These are phyloP conservation scores for Candolleomyces eurysporus DNA, from an alignment of 768 basidiomycete species.

Conservation along the genomic window DNA sequence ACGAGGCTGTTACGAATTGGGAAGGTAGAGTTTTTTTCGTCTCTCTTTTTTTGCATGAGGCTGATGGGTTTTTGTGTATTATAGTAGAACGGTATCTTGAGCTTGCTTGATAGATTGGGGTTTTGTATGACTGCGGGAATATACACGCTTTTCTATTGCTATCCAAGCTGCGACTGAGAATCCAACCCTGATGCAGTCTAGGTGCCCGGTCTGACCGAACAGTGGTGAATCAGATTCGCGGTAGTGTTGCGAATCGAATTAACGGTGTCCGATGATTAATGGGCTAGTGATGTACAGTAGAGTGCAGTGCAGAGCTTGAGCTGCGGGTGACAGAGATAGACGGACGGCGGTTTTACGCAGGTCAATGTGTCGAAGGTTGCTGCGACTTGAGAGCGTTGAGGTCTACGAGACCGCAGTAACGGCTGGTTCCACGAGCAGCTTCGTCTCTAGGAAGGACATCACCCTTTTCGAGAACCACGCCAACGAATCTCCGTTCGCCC, in stretches of 20 bases:
- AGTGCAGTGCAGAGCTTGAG: too few relatives aligned
- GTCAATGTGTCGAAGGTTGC: neutral
- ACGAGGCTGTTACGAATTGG: constrained; percentile 90
- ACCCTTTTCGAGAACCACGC: constrained; percentile 77
- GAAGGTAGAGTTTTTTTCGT: constrained; percentile 57
- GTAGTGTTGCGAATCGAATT: too few relatives aligned
- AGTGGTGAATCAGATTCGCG: too few relatives aligned
- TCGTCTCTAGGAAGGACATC: constrained; percentile 89
- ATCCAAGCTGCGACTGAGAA: too few relatives aligned
- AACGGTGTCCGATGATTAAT: too few relatives aligned
- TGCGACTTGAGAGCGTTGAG: constrained; percentile 36
- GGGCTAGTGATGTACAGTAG: too few relatives aligned
- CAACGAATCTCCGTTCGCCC: constrained; percentile 75
- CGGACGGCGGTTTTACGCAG: too few relatives aligned
- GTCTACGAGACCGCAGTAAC: constrained; percentile 79
- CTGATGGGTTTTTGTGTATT: constrained; percentile 9
- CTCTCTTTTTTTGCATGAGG: neutral
- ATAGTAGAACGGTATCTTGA: constrained; percentile 86
- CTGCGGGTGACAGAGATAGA: too few relatives aligned
- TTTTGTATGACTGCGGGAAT: too few relatives aligned
- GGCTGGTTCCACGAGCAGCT: constrained; percentile 68
- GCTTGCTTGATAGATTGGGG: constrained; percentile 45
- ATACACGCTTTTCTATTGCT: too few relatives aligned
- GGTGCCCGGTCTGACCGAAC: too few relatives aligned
- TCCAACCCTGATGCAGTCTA: too few relatives aligned